These are phyloP conservation scores for Venturia asperata DNA, from an alignment of 2,329 filamentous ascomycete species.

Conservation along the genomic window DNA sequence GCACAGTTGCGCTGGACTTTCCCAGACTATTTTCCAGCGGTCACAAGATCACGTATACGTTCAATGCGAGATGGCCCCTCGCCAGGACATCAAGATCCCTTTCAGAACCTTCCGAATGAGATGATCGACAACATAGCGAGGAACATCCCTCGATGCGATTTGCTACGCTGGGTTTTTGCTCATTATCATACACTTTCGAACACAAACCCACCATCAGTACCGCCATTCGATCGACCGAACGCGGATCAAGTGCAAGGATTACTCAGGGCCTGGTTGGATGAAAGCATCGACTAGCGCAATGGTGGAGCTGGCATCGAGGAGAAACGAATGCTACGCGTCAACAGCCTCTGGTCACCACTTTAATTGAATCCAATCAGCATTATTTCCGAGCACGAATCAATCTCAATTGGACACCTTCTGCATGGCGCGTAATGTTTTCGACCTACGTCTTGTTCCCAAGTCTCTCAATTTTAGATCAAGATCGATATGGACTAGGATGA, in stretches of 20 bases:
- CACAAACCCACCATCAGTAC: constrained; percentile 11
- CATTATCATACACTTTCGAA: constrained; percentile 13
- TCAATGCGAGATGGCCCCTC: background rate
- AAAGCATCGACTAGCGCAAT: background rate
- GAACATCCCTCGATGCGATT: background rate
- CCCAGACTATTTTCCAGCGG: constrained; percentile 15
- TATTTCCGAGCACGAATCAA: background rate
- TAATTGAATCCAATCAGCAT: background rate
- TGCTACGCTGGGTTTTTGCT: constrained; percentile 17
- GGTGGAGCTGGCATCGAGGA: constrained; percentile 1
- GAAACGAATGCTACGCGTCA: background rate
- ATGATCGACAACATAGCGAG: constrained; percentile 18
- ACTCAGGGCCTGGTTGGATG: background rate
- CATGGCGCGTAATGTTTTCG: background rate
- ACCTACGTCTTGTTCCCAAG: too few species aligned
- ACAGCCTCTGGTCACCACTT: too few species aligned
- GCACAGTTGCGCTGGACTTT: constrained; percentile 30
- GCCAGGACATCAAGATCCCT: constrained; percentile 1
- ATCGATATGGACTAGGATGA: too few species aligned
- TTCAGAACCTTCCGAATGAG: constrained; percentile 11
- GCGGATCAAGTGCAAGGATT: background rate
- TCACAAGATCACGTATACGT: constrained; percentile 5
- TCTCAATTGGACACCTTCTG: background rate
- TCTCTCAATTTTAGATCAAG: too few species aligned
- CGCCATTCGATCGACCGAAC: background rate